phyloP scores from a whole-genome alignment of 2,329 filamentous ascomycete species.

The Talaromyces sp. region DNA sequence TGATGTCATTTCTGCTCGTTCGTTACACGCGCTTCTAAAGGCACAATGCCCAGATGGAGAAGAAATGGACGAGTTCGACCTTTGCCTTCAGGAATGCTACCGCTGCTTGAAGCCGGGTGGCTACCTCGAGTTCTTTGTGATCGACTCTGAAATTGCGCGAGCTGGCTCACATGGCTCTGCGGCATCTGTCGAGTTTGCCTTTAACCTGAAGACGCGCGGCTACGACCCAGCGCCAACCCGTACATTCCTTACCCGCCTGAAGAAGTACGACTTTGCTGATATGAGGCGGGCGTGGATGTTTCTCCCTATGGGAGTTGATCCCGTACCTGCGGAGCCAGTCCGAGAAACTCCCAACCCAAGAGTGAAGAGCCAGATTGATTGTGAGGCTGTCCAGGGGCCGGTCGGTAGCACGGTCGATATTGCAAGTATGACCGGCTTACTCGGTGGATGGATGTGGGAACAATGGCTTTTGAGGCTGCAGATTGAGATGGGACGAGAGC shows the following conservation, averaged over 20 bases:
- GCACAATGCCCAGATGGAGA: slow-evolving; percentile 58
- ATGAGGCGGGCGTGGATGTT: slow-evolving; percentile 85
- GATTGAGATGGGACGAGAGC: slow-evolving; percentile 72
- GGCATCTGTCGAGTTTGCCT: slow-evolving; percentile 86
- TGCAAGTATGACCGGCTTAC: slow-evolving; percentile 72
- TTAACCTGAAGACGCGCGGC: slow-evolving; percentile 80
- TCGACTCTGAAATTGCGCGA: slow-evolving; percentile 87
- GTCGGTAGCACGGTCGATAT: slow-evolving; percentile 67
- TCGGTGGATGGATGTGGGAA: slow-evolving; percentile 91
- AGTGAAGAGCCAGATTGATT: slow-evolving; percentile 39
- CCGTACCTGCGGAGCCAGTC: slow-evolving; percentile 42
- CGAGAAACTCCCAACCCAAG: slow-evolving; percentile 36
- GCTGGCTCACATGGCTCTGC: slow-evolving; percentile 74
- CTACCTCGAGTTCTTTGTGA: slow-evolving; percentile 82
- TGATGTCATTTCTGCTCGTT: slow-evolving; percentile 84
- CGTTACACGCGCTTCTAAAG: slow-evolving; percentile 80
- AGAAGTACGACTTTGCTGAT: slow-evolving; percentile 70
- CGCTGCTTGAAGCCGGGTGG: slow-evolving; percentile 90
- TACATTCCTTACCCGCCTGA: slow-evolving; percentile 70
- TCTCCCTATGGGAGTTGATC: slow-evolving; percentile 67
- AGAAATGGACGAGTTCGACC: slow-evolving; percentile 78
- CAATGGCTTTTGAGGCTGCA: slow-evolving; percentile 88
- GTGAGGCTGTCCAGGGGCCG: slow-evolving; percentile 55
- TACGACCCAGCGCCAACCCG: slow-evolving; percentile 85
- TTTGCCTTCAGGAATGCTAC: slow-evolving; percentile 78